phyloP scores from a whole-genome alignment of 2,329 filamentous ascomycete genomes.

The Chaetomium strumarium region DNA sequence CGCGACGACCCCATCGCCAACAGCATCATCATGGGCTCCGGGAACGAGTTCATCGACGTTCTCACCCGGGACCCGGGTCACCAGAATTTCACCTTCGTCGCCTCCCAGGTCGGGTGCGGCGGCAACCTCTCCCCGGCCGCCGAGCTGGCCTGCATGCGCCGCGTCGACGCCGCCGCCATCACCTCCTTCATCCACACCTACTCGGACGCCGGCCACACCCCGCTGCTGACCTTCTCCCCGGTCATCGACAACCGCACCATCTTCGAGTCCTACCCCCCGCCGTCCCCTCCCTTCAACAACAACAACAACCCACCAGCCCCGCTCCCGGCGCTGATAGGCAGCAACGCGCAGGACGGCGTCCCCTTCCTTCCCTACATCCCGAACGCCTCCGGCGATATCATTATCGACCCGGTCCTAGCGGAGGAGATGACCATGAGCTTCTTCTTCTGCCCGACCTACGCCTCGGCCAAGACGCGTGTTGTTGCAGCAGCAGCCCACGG shows the following conservation, averaged over 20 bases:
- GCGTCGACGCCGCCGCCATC: slow-evolving; percentile 28
- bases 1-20: slow-evolving; percentile 36
- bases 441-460: slow-evolving; percentile 25
- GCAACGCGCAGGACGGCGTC: slow-evolving; percentile 24
- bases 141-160: slow-evolving; percentile 35
- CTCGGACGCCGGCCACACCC: background rate
- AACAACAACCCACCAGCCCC: too few species aligned
- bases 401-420: slow-evolving; percentile 17
- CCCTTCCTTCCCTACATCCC: slow-evolving; percentile 19
- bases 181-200: slow-evolving; percentile 23
- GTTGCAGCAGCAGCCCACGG: slow-evolving; percentile 2
- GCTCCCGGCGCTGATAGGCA: slow-evolving; percentile 24
- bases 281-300: slow-evolving; percentile 24
- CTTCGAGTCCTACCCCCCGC: slow-evolving; percentile 31
- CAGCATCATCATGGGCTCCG: slow-evolving; percentile 36
- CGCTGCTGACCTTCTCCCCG: slow-evolving; percentile 28
- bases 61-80: slow-evolving; percentile 29
- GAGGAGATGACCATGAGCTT: slow-evolving; percentile 9
- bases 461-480: slow-evolving; percentile 16
- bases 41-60: slow-evolving; percentile 31
- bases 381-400: too few species aligned
- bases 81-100: slow-evolving; percentile 36
- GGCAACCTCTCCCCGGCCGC: slow-evolving; percentile 30
- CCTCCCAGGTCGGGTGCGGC: slow-evolving; percentile 32
- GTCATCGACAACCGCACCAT: slow-evolving; percentile 29